Percentiles rank a stretch among this genome's conserved stretches.
Evolutionary conservation across 257 asterid genomes (phyloP).

Genomic region (Agastache rugosa): DNA sequence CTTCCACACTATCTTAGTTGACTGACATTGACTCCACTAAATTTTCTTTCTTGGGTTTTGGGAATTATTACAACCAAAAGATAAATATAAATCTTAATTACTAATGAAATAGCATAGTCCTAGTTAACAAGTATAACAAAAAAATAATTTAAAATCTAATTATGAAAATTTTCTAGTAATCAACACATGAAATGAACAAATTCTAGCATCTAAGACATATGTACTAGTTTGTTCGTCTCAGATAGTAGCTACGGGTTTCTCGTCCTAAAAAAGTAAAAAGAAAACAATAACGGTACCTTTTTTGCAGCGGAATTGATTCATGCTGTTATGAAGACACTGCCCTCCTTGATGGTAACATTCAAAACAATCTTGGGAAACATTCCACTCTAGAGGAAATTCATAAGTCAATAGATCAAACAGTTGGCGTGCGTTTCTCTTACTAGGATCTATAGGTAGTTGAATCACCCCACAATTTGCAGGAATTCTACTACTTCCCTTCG

Average conservation of each 20-base stretch:
- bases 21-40: not conserved
- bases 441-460: not conserved
- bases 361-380: not conserved
- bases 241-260: not conserved
- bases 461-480: not conserved
- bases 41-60: no score
- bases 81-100: no score
- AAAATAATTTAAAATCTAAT: no score
- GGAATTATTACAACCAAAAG: not conserved
- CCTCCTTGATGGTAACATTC: not conserved
- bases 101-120: no score
- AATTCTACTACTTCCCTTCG: not conserved
- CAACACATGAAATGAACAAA: not conserved
- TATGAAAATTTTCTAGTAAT: not conserved
- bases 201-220: not conserved
- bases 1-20: not conserved
- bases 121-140: no score
- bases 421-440: not conserved
- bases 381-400: slow-evolving; percentile 5
- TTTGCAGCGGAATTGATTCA: not conserved
- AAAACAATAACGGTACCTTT: not conserved
- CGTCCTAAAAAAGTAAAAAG: not conserved
- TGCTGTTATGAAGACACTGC: not conserved
- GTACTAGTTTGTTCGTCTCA: no score
- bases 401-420: not conserved